Evolutionary conservation across 495 filamentous ascomycete species (phyloP).

Genomic region (Podospora appendiculata): DNA sequence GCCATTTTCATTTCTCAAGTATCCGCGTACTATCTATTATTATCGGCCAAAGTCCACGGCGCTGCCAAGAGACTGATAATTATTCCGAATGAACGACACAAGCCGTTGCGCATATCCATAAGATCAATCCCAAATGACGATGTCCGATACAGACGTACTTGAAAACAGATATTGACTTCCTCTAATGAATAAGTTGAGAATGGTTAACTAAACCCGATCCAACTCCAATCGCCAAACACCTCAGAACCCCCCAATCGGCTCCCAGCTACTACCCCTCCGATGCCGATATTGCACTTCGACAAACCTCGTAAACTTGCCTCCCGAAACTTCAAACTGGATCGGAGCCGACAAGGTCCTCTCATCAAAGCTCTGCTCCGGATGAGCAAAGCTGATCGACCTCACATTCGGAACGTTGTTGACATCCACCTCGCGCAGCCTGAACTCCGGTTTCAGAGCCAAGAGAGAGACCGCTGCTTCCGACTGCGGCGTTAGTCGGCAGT

Average conservation of each 20-base stretch:
- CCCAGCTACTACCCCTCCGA: neutral
- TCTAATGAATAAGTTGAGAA: no score
- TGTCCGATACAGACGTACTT: no score
- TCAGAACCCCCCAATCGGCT: constrained; percentile 6
- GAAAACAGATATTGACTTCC: no score
- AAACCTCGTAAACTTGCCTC: neutral
- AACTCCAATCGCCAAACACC: no score
- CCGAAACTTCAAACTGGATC: neutral
- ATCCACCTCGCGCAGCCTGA: constrained; percentile 2
- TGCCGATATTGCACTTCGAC: neutral
- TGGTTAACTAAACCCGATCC: no score
- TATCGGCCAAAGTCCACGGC: no score
- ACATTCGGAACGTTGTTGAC: neutral
- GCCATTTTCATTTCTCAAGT: no score
- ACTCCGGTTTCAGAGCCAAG: constrained; percentile 1
- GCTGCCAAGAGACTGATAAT: no score
- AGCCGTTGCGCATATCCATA: no score
- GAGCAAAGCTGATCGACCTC: neutral
- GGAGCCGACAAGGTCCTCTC: neutral
- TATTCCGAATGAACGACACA: no score
- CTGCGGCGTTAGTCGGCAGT: constrained; percentile 6
- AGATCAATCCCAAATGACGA: no score
- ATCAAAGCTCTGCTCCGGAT: neutral
- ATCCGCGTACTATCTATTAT: no score
- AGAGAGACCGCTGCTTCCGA: constrained; percentile 1